Percentiles rank a stretch among this genome's conserved stretches.
Conservation (phyloP, 139 green algal genomes). For the Eudorina sp. region DNA sequence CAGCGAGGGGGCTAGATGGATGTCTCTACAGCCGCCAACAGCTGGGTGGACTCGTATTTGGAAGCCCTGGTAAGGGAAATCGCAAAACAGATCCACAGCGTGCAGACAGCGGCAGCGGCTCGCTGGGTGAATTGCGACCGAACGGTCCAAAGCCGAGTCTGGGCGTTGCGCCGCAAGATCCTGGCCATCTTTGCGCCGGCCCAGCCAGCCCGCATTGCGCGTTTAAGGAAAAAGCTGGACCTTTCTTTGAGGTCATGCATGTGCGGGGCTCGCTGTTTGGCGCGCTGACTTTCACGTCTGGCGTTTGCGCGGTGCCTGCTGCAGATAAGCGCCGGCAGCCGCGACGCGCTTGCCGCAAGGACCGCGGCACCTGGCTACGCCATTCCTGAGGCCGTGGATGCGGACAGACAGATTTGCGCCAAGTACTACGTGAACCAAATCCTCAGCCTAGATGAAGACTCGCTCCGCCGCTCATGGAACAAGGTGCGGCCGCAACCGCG, state of each 20-base stretch:
- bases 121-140: no score
- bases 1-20: slow-evolving; percentile 50
- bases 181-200: no score
- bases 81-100: no score
- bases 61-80: slow-evolving; percentile 74
- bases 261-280: no score
- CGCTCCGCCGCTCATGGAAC: slow-evolving; percentile 79
- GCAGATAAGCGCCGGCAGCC: slow-evolving; percentile 6
- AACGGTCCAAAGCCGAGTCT: no score
- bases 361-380: not conserved
- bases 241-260: no score
- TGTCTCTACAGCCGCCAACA: slow-evolving; percentile 64
- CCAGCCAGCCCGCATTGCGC: no score
- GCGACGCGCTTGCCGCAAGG: not conserved
- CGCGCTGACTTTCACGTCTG: not conserved
- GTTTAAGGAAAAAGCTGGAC: no score
- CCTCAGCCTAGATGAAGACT: slow-evolving; percentile 80
- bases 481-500: slow-evolving; percentile 64
- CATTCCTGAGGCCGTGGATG: slow-evolving; percentile 45
- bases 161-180: no score
- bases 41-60: slow-evolving; percentile 88
- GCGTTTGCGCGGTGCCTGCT: not conserved
- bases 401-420: slow-evolving; percentile 47
- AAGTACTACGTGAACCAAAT: slow-evolving; percentile 90
- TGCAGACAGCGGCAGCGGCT: no score